Evolutionary conservation across 2,329 filamentous ascomycete genomes (phyloP).

Genomic region (Penicillium janthinellum): DNA sequence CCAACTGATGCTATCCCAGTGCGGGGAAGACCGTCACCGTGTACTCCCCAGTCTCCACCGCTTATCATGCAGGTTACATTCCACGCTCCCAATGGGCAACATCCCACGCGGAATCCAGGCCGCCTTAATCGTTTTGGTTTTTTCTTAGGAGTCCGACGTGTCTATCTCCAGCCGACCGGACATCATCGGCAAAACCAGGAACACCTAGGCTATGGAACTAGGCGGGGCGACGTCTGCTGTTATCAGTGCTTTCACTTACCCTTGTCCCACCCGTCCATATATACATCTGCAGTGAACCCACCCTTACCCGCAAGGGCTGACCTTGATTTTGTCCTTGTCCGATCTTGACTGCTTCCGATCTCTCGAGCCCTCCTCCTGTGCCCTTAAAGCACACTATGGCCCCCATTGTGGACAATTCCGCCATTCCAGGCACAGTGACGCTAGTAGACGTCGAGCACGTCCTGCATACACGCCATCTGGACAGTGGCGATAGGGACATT

Average conservation of each 20-base stretch:
- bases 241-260: conserved; percentile 1
- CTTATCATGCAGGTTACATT: conserved; percentile 13
- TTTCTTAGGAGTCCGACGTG: background rate
- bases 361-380: background rate
- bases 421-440: conserved; percentile 48
- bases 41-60: background rate
- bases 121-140: background rate
- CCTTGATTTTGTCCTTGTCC: background rate
- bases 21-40: conserved; percentile 23
- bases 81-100: background rate
- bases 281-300: background rate
- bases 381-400: conserved; percentile 23
- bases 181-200: background rate
- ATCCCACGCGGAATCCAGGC: background rate
- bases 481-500: conserved; percentile 38
- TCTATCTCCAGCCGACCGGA: background rate
- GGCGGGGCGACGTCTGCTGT: background rate
- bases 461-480: conserved; percentile 34
- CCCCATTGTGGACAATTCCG: conserved; percentile 29
- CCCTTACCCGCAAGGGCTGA: too few relatives aligned
- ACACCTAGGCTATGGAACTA: background rate
- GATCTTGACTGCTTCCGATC: background rate
- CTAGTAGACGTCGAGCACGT: conserved; percentile 46
- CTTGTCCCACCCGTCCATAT: background rate
- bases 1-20: conserved; percentile 13